Evolutionary conservation across 2,329 filamentous ascomycete species (phyloP).

Genomic region (Decorospora gaudefroyi): DNA sequence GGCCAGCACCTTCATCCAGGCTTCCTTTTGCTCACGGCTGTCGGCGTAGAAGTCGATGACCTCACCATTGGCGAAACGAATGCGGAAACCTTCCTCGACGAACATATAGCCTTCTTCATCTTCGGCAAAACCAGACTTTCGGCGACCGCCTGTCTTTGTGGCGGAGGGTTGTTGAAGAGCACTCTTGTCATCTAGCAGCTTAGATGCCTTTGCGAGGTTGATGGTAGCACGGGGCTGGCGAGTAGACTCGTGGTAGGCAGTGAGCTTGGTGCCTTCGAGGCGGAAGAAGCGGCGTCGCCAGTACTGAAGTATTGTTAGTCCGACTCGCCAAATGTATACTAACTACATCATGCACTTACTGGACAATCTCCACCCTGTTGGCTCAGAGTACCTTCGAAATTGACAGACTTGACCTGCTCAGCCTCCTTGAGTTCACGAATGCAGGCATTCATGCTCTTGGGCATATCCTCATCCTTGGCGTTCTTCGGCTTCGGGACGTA

Average conservation of each 20-base stretch:
- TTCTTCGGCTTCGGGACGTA: slow-evolving; percentile 93
- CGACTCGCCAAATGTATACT: not conserved
- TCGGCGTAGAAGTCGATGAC: slow-evolving; percentile 99
- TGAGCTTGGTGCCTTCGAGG: slow-evolving; percentile 85
- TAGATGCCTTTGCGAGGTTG: slow-evolving; percentile 89
- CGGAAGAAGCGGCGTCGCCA: slow-evolving; percentile 99
- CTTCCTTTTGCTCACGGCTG: slow-evolving; percentile 81
- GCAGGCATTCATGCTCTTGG: slow-evolving; percentile 98
- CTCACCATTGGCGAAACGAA: slow-evolving; percentile 97
- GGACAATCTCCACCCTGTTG: slow-evolving; percentile 98
- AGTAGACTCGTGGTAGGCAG: slow-evolving; percentile 93
- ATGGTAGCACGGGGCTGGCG: slow-evolving; percentile 95
- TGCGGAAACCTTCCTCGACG: slow-evolving; percentile 97
- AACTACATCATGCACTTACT: slow-evolving; percentile 63
- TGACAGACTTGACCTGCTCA: slow-evolving; percentile 75
- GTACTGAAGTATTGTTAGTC: slow-evolving; percentile 62
- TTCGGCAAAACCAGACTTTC: slow-evolving; percentile 94
- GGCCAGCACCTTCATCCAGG: slow-evolving; percentile 87
- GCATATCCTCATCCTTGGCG: slow-evolving; percentile 90
- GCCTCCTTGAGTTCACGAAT: slow-evolving; percentile 91
- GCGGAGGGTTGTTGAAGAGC: slow-evolving; percentile 78
- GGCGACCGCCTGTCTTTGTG: slow-evolving; percentile 75
- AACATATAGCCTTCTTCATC: slow-evolving; percentile 99
- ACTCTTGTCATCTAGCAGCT: slow-evolving; percentile 89
- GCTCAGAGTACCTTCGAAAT: slow-evolving; percentile 86